phyloP scores from a whole-genome alignment of 23 red algal species.

The Agarophyton chilense region DNA sequence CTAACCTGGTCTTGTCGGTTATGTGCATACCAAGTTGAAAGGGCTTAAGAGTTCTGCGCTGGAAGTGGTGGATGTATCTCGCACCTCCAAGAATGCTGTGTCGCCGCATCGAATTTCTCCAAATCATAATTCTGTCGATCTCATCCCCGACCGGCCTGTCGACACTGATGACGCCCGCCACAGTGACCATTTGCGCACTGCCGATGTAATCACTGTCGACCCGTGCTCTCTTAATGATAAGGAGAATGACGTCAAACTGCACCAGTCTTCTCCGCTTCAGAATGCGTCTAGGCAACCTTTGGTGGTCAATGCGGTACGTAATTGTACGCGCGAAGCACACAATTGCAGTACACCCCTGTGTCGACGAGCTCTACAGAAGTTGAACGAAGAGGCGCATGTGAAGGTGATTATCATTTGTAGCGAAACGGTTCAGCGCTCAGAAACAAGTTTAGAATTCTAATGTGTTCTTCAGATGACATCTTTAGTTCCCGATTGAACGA shows the following conservation, averaged over 20 bases:
- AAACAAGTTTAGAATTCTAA: too few species aligned
- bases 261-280: not conserved
- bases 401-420: too few species aligned
- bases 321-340: too few species aligned
- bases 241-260: not conserved
- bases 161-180: not conserved
- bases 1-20: too few species aligned
- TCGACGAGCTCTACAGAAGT: too few species aligned
- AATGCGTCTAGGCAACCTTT: not conserved
- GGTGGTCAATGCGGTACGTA: too few species aligned
- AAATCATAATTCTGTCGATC: not conserved
- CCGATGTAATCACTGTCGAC: not conserved
- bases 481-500: too few species aligned
- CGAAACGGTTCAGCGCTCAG: too few species aligned
- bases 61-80: conserved; percentile 15
- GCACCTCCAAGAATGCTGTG: not conserved
- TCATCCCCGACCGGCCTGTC: not conserved
- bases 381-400: too few species aligned
- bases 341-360: too few species aligned
- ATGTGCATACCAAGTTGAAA: too few species aligned
- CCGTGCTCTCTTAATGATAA: not conserved
- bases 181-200: not conserved
- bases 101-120: not conserved
- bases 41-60: not conserved
- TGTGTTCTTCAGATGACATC: too few species aligned